phyloP scores from a whole-genome alignment of 805 yeast genomes.

The Metschnikowia hibisci region DNA sequence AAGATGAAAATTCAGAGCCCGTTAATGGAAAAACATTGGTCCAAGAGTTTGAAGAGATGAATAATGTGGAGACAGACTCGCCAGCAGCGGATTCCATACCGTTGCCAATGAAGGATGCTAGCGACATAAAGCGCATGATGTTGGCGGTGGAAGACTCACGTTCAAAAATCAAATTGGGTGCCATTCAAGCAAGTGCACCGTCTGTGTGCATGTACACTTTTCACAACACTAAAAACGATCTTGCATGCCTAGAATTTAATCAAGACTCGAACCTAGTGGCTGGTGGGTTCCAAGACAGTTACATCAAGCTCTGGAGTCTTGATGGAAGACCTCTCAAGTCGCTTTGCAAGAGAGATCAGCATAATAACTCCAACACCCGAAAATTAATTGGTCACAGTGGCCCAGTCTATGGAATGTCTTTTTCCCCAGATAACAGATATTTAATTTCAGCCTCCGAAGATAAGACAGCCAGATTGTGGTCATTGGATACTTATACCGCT shows the following conservation, averaged over 20 bases:
- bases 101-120: conserved; percentile 75
- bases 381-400: conserved; percentile 90
- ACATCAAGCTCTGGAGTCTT: conserved; percentile 85
- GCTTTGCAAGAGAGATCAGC: conserved; percentile 51
- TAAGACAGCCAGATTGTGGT: conserved; percentile 90
- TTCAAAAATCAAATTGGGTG: conserved; percentile 62
- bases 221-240: conserved; percentile 86
- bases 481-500: conserved; percentile 83
- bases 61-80: conserved; percentile 54
- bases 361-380: conserved; percentile 45
- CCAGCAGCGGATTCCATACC: conserved; percentile 79
- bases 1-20: conserved; percentile 52
- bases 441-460: conserved; percentile 85
- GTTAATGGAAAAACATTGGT: conserved; percentile 46
- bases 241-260: conserved; percentile 84
- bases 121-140: conserved; percentile 77
- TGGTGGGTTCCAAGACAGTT: conserved; percentile 92
- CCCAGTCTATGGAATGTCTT: conserved; percentile 84
- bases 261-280: conserved; percentile 85
- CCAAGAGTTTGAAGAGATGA: conserved; percentile 62
- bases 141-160: conserved; percentile 78
- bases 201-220: conserved; percentile 97
- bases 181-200: conserved; percentile 78
- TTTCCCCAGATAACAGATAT: conserved; percentile 85
- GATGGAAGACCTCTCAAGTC: conserved; percentile 83